Evolutionary conservation across 306 rosid species (phyloP), one percentile per base, ranked within the genome.

Genomic region (Betula pendula): DNA sequence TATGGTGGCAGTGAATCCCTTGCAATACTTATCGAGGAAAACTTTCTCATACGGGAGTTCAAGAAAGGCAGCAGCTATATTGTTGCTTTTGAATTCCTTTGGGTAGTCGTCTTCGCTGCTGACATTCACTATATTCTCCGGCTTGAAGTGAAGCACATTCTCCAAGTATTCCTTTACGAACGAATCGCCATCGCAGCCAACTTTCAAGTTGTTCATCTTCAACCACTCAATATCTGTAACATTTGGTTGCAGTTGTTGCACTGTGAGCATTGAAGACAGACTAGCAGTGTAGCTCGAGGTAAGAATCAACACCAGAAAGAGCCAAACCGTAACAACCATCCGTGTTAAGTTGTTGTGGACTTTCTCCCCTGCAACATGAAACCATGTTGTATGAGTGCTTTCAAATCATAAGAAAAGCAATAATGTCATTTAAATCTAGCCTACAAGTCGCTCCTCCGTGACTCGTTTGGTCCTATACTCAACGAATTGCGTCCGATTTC

Each of bases 221-320:
- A 90, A 77, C 87, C 80, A 88, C 5, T 84, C 83, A 49, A 87
- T 73, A 44, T 82, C 78, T 66, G 82, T 80, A 4, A 74, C 85
- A 1, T 33, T 29, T 17, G 84, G 77, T 15, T 50, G 71, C 67
- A 87, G 63, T n/a, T 79, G 49, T 75, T 63, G 68, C 25, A 87
- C 88, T 3, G 88, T 90, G 51, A 90, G 91, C 85, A 84, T 68
- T 33, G 93, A 88, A 5, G 93, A 90, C 60, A 90, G 83, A 71
- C 75, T 88, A 24, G 93, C 93, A 35, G 96, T 87, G 85, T 90
- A 90, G 85, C 96, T 88, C 60, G 96, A 86, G 62, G 70, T 88
- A 45, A 87, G 35, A 74, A 90, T 82, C 53, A 90, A 80, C 48
- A 88, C 93, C 3, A 88, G 77, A 79, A 85, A 87, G 52, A 90